Evolutionary conservation across 108 stramenopile species (phyloP).

Genomic region (Craspedostauros australis): DNA sequence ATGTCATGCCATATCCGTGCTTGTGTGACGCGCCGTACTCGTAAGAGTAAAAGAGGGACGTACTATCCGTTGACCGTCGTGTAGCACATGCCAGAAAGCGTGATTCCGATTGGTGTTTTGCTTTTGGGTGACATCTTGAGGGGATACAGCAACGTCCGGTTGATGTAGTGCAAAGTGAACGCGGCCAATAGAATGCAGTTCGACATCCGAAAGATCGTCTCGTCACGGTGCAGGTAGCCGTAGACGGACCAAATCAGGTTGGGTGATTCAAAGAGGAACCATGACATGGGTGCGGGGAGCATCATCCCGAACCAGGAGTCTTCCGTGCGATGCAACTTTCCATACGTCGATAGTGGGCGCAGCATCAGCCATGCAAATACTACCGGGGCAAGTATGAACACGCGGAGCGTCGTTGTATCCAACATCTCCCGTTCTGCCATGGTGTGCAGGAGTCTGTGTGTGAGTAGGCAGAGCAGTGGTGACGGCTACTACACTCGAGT

Average conservation of each 20-base stretch:
- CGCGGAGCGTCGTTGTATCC: no score
- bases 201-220: conserved; percentile 5
- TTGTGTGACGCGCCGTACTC: not conserved
- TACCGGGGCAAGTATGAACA: no score
- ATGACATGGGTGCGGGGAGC: conserved; percentile 37
- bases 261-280: conserved; percentile 70
- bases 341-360: conserved; percentile 18
- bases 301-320: conserved; percentile 40
- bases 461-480: no score
- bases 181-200: conserved; percentile 53
- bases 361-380: no score
- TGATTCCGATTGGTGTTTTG: conserved; percentile 59
- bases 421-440: no score
- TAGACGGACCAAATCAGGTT: conserved; percentile 52
- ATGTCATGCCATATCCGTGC: not conserved
- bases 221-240: not conserved
- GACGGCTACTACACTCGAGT: no score
- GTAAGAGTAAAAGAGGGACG: conserved; percentile 9
- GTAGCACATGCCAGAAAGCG: conserved; percentile 42
- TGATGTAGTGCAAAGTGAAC: conserved; percentile 83
- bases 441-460: no score
- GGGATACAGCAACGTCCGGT: conserved; percentile 84
- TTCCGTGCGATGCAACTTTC: conserved; percentile 21
- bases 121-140: conserved; percentile 42
- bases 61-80: conserved; percentile 71